A percentile compares a stretch with the other conserved stretches of the same genome.
phyloP scores from a whole-genome alignment of 345 rosid genomes.

The Litchi chinensis region DNA sequence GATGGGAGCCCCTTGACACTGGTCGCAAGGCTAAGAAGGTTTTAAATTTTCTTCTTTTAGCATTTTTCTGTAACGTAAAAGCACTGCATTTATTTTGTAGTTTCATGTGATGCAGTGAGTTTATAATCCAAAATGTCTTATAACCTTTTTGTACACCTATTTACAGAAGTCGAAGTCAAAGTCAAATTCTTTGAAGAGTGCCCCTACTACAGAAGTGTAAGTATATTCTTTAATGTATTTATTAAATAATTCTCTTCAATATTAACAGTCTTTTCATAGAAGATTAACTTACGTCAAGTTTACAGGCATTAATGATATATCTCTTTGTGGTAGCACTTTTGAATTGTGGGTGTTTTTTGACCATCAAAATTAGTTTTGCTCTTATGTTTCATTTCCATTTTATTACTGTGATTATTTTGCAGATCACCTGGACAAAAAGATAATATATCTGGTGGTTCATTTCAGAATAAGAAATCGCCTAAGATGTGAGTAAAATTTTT shows the following conservation, averaged over 20 bases:
- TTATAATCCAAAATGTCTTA: conserved; percentile 16
- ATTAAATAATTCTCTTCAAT: neutral
- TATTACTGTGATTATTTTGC: conserved; percentile 27
- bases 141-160: conserved; percentile 24
- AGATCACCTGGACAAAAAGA: conserved; percentile 60
- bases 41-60: conserved; percentile 17
- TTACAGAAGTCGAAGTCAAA: conserved; percentile 78
- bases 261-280: neutral
- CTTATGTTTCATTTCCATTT: conserved; percentile 3
- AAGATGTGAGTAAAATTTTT: conserved; percentile 54
- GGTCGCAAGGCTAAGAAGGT: conserved; percentile 73
- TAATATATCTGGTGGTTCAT: conserved; percentile 39
- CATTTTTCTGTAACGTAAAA: conserved; percentile 15
- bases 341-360: conserved; percentile 2
- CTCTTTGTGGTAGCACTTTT: conserved; percentile 1
- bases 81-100: neutral
- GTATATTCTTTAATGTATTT: conserved; percentile 23
- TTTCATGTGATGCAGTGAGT: conserved; percentile 9
- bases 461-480: conserved; percentile 43
- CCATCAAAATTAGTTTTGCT: conserved; percentile 6
- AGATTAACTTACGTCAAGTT: conserved; percentile 14
- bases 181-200: conserved; percentile 43
- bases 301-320: neutral
- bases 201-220: conserved; percentile 54
- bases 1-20: conserved; percentile 78